Base-by-base conservation (phyloP, 2,329 filamentous ascomycete species). In the Harringtonia lauricola region DNA sequence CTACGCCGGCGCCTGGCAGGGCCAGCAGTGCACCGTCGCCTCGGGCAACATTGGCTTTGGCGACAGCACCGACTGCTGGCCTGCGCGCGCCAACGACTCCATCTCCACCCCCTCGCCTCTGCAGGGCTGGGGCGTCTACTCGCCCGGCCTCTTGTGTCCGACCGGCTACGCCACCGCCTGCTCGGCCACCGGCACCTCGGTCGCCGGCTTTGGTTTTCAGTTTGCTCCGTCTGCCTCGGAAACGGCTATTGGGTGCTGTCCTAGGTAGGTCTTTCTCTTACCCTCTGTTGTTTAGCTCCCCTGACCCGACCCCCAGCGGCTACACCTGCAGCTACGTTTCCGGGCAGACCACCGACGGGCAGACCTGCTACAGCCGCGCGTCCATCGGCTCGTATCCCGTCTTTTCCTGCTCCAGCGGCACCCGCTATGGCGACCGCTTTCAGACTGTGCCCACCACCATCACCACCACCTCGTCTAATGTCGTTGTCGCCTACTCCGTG, bases 231-330 rank as follows among this genome's bases (percentile, higher is more conserved):
- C 46, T 3, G 40, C 47, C 3, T 48, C 53, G 3, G 59, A 61
- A 46, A 62, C 59, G 10, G 59, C 52, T 2, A 42, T 60, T 5
- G 59, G 58, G 2, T 62, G 59, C 38, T 62, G 59, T 47, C 59
- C 59, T 21, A 46, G 47, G 47, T 49, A 29, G 13, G 39, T 36
- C 5, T 6, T 9, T 14, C 29, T 15, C 29, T 39, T 13, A 22
- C 17, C 24, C 12, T 21, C 22, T 17, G 4, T 21, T 37, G 12
- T 21, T 28, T 17, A 4, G 26, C 3, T n/a, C 22, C 8, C 14
- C 8, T n/a, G 15, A 6, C 15, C 6, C n/a, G n/a, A 4, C 17
- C 26, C 2, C 26, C 21, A 49, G 47, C 50, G 57, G 48, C 49
- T 59, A 55, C 26, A 18, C 22, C 24, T 43, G 46, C 39, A 19